These are phyloP conservation scores for Claviceps paspali DNA, from an alignment of 2,329 filamentous ascomycete species.

Conservation along the genomic window DNA sequence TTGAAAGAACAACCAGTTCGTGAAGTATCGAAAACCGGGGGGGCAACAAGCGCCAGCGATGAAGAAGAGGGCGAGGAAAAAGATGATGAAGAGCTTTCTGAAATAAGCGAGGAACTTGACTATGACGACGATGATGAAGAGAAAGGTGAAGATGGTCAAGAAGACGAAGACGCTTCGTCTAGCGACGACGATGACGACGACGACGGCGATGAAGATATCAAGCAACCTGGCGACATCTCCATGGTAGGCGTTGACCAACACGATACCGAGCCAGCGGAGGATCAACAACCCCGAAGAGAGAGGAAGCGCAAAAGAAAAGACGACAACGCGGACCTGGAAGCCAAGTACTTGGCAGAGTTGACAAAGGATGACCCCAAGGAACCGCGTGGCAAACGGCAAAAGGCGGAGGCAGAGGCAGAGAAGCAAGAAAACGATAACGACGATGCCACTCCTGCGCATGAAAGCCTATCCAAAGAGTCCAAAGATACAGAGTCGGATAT, in stretches of 20 bases:
- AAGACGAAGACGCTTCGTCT: slow-evolving; percentile 11
- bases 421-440: slow-evolving; percentile 24
- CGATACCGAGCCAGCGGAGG: slow-evolving; percentile 20
- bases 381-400: slow-evolving; percentile 39
- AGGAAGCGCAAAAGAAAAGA: slow-evolving; percentile 53
- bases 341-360: slow-evolving; percentile 52
- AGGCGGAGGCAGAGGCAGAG: slow-evolving; percentile 22
- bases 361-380: slow-evolving; percentile 43
- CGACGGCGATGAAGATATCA: slow-evolving; percentile 6
- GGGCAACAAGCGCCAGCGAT: slow-evolving; percentile 12
- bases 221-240: background rate
- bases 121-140: slow-evolving; percentile 15
- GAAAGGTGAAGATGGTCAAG: slow-evolving; percentile 11
- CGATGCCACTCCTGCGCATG: slow-evolving; percentile 35
- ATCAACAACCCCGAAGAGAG: slow-evolving; percentile 25
- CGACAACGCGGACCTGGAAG: slow-evolving; percentile 55
- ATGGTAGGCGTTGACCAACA: slow-evolving; percentile 2
- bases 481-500: slow-evolving; percentile 51
- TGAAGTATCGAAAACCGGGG: slow-evolving; percentile 9
- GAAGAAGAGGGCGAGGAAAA: slow-evolving; percentile 12
- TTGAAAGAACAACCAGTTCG: slow-evolving; percentile 18
- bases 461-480: slow-evolving; percentile 37
- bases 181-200: slow-evolving; percentile 14
- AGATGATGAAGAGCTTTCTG: slow-evolving; percentile 18
- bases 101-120: slow-evolving; percentile 12